These are phyloP conservation scores for Pythium dissimile DNA, from an alignment of 352 stramenopile species.

Conservation along the genomic window DNA sequence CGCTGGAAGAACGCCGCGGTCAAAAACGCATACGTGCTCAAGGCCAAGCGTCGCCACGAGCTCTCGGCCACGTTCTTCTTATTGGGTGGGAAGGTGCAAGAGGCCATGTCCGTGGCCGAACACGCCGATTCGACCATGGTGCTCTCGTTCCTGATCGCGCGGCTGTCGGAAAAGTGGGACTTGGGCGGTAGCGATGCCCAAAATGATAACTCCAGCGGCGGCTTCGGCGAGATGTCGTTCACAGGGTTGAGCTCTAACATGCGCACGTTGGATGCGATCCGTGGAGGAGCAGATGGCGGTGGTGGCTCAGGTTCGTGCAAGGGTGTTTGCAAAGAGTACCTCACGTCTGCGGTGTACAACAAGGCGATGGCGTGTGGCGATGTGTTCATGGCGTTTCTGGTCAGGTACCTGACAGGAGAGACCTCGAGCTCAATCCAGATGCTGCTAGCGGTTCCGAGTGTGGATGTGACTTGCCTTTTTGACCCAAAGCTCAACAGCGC, in stretches of 20 bases:
- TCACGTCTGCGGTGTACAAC: slow-evolving; percentile 49
- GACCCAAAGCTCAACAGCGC: slow-evolving; percentile 9
- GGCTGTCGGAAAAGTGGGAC: slow-evolving; percentile 74
- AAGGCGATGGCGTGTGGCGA: slow-evolving; percentile 52
- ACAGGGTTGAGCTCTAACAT: slow-evolving; percentile 54
- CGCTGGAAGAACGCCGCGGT: slow-evolving; percentile 85
- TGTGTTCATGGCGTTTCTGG: slow-evolving; percentile 75
- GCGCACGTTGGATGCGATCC: slow-evolving; percentile 18
- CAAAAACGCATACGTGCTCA: slow-evolving; percentile 90
- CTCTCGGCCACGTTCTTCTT: slow-evolving; percentile 84
- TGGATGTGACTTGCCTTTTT: slow-evolving; percentile 66
- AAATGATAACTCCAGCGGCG: slow-evolving; percentile 6
- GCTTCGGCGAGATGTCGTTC: slow-evolving; percentile 42
- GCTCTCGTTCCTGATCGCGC: slow-evolving; percentile 75
- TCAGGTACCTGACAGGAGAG: slow-evolving; percentile 62
- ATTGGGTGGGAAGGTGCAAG: slow-evolving; percentile 69
- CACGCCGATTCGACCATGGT: slow-evolving; percentile 71
- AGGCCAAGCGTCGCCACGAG: slow-evolving; percentile 79
- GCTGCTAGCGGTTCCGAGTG: slow-evolving; percentile 41
- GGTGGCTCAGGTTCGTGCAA: slow-evolving; percentile 21
- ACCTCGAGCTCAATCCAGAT: slow-evolving; percentile 39
- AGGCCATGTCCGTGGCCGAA: slow-evolving; percentile 73
- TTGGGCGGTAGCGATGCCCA: slow-evolving; percentile 32
- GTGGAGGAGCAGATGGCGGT: slow-evolving; percentile 10
- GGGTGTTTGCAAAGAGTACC: slow-evolving; percentile 46